Evolutionary conservation across 2,329 filamentous ascomycete genomes (phyloP).

Genomic region (Ophiostoma australiae): DNA sequence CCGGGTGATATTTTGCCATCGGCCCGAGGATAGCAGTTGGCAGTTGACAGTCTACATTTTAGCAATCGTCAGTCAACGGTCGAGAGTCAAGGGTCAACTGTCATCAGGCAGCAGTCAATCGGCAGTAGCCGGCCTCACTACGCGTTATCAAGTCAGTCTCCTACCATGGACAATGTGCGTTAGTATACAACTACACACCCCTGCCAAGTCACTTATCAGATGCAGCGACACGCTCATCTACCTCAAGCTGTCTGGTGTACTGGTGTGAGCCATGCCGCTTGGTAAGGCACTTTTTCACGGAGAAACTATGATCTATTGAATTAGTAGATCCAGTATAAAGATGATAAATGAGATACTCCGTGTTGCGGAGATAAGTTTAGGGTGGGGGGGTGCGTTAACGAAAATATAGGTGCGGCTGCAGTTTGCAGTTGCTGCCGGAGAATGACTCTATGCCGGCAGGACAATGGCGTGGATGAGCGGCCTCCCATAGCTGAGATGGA

Average conservation of each 20-base stretch:
- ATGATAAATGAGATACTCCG: not conserved
- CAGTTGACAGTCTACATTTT: not conserved
- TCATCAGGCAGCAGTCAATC: not conserved
- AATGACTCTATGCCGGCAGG: not conserved
- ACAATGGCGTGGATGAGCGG: not conserved
- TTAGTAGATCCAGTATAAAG: not conserved
- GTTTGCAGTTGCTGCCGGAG: not conserved
- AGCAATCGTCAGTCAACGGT: not conserved
- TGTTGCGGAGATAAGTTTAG: not conserved
- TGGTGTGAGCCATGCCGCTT: not conserved
- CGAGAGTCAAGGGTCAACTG: not conserved
- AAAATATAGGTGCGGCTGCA: not conserved
- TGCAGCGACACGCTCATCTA: not conserved
- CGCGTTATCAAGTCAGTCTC: not conserved
- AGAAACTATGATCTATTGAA: not conserved
- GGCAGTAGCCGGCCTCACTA: not conserved
- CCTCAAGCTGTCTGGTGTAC: not conserved
- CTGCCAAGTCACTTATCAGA: not conserved
- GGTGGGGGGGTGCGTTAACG: not conserved
- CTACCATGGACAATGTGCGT: not conserved
- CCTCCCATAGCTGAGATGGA: not conserved
- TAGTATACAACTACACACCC: not conserved
- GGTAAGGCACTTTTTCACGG: not conserved
- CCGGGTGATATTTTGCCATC: not conserved
- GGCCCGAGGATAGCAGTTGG: not conserved